Evolutionary conservation across 1,284 basidiomycete genomes (phyloP).

Genomic region (Spongiforma sp.): DNA sequence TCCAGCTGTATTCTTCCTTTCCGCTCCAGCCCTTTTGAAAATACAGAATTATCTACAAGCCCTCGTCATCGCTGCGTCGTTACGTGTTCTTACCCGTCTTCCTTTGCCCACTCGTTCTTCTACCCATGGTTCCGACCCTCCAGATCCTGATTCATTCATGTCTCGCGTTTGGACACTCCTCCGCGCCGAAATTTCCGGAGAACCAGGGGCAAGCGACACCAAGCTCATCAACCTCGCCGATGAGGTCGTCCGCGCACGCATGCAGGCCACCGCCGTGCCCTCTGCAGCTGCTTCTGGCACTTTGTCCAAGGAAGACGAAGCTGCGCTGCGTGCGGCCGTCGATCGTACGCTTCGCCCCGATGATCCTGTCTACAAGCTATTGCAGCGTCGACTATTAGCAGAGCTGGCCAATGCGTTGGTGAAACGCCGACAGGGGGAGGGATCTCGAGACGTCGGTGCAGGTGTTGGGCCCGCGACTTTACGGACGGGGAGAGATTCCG

Average conservation of each 20-base stretch:
- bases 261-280: slow-evolving; percentile 16
- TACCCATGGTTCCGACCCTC: neutral
- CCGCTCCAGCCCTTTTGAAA: slow-evolving; percentile 54
- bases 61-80: slow-evolving; percentile 64
- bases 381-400: slow-evolving; percentile 59
- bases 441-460: slow-evolving; percentile 1
- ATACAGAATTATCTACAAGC: slow-evolving; percentile 76
- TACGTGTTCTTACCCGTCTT: slow-evolving; percentile 58
- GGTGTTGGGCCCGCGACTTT: slow-evolving; percentile 43
- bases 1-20: slow-evolving; percentile 68
- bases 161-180: slow-evolving; percentile 69
- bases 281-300: slow-evolving; percentile 8
- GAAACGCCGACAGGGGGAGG: slow-evolving; percentile 17
- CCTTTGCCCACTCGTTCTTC: slow-evolving; percentile 28
- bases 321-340: slow-evolving; percentile 58
- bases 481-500: slow-evolving; percentile 50
- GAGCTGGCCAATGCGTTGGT: slow-evolving; percentile 47
- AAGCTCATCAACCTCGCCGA: slow-evolving; percentile 72
- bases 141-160: slow-evolving; percentile 46
- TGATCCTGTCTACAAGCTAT: slow-evolving; percentile 69
- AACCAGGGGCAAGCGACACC: slow-evolving; percentile 45
- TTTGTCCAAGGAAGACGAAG: slow-evolving; percentile 49
- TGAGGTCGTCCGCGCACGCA: slow-evolving; percentile 62
- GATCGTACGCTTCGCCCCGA: slow-evolving; percentile 60
- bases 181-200: slow-evolving; percentile 57